Evolutionary conservation across 2,329 filamentous ascomycete genomes (phyloP), one percentile per base, ranked within the genome.

Genomic region (Aspergillus sp.): DNA sequence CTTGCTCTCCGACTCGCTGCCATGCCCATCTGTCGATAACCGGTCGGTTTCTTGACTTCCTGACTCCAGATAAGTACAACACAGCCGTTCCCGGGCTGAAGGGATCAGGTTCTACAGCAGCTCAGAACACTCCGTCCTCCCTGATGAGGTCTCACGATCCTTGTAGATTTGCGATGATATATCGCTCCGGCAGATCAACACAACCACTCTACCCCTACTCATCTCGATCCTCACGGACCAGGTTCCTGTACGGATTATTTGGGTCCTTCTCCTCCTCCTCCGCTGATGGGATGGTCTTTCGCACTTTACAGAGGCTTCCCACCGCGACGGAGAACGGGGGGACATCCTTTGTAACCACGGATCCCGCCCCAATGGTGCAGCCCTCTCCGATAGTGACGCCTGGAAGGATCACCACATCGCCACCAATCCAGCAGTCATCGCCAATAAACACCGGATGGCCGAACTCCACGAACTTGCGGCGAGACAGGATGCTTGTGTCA

Each of bases 341-440:
- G 16, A 68, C 63, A 51, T 67, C 63, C 58, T 67, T 73, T 1
- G 73, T 76, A 2, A 77, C 75, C 4, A 77, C 65, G 0, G 67
- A 67, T 0, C 67, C 67, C 0, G 74, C 72, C 1, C 70, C 74
- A 40, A 77, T 65, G 0, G 73, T 76, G 20, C 60, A 70, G 0
- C 75, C 75, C 23, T 69, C 57, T 0, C 75, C 75, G 40, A 78
- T 74, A 1, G 64, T 71, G 0, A 77, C 72, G 1, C 74, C 74
- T 0, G 75, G 71, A 9, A 78, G 56, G 42, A 77, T 71, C 3
- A 71, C 65, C 2, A 75, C 76, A 55, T 76, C 74, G 0, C 74
- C 78, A 0, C 78, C 78, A 54, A 81, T 77, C 78, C 78, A 76
- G 57, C 72, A 78, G 31, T 78, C 76, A 25, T 76, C 64, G 3